Evolutionary conservation across 2,329 filamentous ascomycete genomes (phyloP).

Genomic region (Fusarium cyanostomum): DNA sequence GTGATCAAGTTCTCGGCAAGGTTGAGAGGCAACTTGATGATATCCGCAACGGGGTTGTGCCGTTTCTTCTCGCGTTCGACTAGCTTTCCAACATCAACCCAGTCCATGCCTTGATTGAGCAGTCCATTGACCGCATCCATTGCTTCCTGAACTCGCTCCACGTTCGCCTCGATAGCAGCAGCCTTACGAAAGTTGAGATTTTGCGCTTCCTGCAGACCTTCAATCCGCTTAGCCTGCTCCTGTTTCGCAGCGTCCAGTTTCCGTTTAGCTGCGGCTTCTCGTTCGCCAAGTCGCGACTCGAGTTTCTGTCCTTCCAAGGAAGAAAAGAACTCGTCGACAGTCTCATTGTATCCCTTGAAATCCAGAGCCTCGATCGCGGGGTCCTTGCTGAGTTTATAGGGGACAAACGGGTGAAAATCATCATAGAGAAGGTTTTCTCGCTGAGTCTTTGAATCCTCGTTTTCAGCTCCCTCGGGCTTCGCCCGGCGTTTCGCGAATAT

Average conservation of each 20-base stretch:
- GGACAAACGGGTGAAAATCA: slow-evolving; percentile 94
- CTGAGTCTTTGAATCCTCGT: slow-evolving; percentile 49
- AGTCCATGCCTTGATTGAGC: slow-evolving; percentile 96
- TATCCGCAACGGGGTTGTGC: slow-evolving; percentile 84
- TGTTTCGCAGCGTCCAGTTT: slow-evolving; percentile 86
- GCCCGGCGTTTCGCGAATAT: slow-evolving; percentile 78
- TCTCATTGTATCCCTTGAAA: slow-evolving; percentile 88
- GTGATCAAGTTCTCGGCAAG: slow-evolving; percentile 91
- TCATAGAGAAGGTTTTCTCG: slow-evolving; percentile 76
- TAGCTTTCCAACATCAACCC: slow-evolving; percentile 88
- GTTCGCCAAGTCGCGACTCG: slow-evolving; percentile 82
- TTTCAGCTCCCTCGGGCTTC: slow-evolving; percentile 38
- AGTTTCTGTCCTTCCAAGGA: slow-evolving; percentile 94
- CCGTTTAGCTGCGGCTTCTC: slow-evolving; percentile 80
- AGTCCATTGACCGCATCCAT: slow-evolving; percentile 92
- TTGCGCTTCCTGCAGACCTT: slow-evolving; percentile 83
- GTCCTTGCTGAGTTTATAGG: slow-evolving; percentile 78
- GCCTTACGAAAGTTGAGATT: slow-evolving; percentile 87
- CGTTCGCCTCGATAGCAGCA: slow-evolving; percentile 87
- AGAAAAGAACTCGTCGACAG: slow-evolving; percentile 96
- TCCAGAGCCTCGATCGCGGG: slow-evolving; percentile 73
- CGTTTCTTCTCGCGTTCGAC: slow-evolving; percentile 87
- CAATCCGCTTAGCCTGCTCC: slow-evolving; percentile 86
- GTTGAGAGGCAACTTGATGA: slow-evolving; percentile 88
- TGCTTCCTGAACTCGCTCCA: slow-evolving; percentile 90